A percentile compares a stretch with the other conserved stretches of the same genome.
Evolutionary conservation across 2,329 filamentous ascomycete genomes (phyloP).

Genomic region (Tolypocladium ovalisporum): DNA sequence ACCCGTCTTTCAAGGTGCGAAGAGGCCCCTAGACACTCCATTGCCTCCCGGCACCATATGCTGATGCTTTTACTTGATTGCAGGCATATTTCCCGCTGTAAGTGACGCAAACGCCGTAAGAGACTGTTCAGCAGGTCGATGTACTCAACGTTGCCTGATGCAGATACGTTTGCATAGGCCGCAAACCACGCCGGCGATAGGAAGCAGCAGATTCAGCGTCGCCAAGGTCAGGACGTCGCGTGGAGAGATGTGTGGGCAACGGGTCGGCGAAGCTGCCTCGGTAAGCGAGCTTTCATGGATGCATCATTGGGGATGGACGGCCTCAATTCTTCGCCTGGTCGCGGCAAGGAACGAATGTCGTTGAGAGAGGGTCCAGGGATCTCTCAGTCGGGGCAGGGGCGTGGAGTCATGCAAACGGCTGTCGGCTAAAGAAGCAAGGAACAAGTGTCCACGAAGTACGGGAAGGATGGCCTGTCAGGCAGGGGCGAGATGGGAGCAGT

Average conservation of each 20-base stretch:
- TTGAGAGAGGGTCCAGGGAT: background rate
- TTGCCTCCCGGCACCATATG: too few species aligned
- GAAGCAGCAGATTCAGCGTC: background rate
- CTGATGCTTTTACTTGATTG: background rate
- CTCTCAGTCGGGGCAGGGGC: background rate
- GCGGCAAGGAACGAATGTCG: background rate
- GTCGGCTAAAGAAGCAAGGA: background rate
- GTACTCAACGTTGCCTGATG: background rate
- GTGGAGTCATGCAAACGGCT: background rate
- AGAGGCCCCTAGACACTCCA: too few species aligned
- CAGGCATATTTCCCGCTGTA: constrained; percentile 53
- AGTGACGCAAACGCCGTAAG: constrained; percentile 17
- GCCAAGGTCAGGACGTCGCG: background rate
- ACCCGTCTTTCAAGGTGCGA: constrained; percentile 44
- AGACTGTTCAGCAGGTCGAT: background rate
- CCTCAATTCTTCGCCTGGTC: background rate
- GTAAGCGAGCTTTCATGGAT: background rate
- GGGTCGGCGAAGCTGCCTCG: background rate
- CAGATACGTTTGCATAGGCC: constrained; percentile 53
- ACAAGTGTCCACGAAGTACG: background rate
- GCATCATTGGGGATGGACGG: background rate
- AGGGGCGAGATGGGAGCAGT: background rate
- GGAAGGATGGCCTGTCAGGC: background rate
- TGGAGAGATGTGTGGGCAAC: background rate
- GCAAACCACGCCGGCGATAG: constrained; percentile 31